Percentiles rank a stretch among this genome's conserved stretches.
Conservation (phyloP, 768 basidiomycete species). For the Xerocomellus chrysenteron region DNA sequence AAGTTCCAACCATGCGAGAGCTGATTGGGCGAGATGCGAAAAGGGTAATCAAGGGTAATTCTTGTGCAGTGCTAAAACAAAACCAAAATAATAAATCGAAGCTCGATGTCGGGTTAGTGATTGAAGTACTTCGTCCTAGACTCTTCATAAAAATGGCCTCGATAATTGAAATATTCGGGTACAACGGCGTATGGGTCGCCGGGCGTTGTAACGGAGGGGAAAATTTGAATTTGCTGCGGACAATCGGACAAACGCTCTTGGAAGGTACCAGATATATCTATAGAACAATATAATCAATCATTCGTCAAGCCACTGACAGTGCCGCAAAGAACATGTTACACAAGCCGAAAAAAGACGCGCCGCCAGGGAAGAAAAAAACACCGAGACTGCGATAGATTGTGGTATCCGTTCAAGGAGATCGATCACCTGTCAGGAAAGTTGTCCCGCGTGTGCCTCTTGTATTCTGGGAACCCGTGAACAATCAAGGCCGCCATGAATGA, state of each 20-base stretch:
- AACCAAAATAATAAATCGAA: neutral
- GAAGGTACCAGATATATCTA: constrained; percentile 2
- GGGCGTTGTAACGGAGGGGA: neutral
- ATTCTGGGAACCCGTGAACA: constrained; percentile 7
- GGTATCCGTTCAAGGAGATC: constrained; percentile 11
- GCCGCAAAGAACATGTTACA: constrained; percentile 2
- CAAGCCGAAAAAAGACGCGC: constrained; percentile 11
- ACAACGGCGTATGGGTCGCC: neutral
- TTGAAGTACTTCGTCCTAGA: constrained; percentile 5
- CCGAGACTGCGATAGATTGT: constrained; percentile 8
- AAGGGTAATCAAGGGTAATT: constrained; percentile 11
- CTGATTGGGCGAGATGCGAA: constrained; percentile 7
- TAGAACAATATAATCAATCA: neutral
- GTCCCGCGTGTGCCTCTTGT: constrained; percentile 2
- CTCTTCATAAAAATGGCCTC: neutral
- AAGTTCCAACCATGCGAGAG: constrained; percentile 11
- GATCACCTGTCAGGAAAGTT: constrained; percentile 12
- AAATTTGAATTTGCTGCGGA: constrained; percentile 6
- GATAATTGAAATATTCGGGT: constrained; percentile 11
- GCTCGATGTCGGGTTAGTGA: constrained; percentile 8
- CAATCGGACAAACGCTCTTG: constrained; percentile 2
- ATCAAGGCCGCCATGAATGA: constrained; percentile 4
- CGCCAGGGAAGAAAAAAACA: constrained; percentile 5
- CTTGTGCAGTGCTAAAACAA: neutral
- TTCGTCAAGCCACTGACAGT: constrained; percentile 10